Evolutionary conservation across 192 early-diverging fungal species (phyloP), one percentile per base, ranked within the genome.

Genomic region (Entomortierella lignicola): DNA sequence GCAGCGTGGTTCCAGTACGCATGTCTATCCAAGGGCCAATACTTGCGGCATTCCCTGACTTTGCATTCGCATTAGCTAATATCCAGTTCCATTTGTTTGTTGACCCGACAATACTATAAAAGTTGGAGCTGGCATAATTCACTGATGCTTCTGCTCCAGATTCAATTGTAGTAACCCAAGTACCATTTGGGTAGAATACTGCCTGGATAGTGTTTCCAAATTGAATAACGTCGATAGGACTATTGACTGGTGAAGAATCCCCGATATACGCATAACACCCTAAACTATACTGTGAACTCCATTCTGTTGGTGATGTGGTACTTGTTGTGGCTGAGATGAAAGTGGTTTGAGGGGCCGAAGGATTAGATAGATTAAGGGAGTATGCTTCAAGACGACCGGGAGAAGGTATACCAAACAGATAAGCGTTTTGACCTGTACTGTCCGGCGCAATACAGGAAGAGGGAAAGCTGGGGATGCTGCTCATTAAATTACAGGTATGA

Each of bases 51-150:
- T 8, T 37, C 13, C 25, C 29, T 15, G 30, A 23, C 34, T 53
- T 27, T 2, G 51, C 1, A 23, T 6, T 34, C 0, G 58, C 18
- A 29, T 51, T 59, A 4, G 62, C 75, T 42, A 79, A 21, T 39
- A 70, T 55, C 75, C 75, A 70, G 42, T 58, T 70, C 75, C 68
- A 70, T 3, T 68, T 63, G 31, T 59, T 37, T 7, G 75, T 79
- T 4, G 75, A 79, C 12, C 51, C 75, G 4, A 70, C 75, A 1
- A 70, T 30, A 27, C 37, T 59, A 30, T 52, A 79, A 15, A 54
- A 15, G 34, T 66, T 69, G 10, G 67, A 67, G 41, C 67, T 70
- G n/a, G 55, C 17, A 51, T 70, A 79, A n/a, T 65, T 20, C 0
- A 70, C 3, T 3, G 27, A 11, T 0, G 75, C 32, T 23, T 32